Evolutionary conservation across 805 yeast genomes (phyloP).

Genomic region (Wickerhamiella australiensis): DNA sequence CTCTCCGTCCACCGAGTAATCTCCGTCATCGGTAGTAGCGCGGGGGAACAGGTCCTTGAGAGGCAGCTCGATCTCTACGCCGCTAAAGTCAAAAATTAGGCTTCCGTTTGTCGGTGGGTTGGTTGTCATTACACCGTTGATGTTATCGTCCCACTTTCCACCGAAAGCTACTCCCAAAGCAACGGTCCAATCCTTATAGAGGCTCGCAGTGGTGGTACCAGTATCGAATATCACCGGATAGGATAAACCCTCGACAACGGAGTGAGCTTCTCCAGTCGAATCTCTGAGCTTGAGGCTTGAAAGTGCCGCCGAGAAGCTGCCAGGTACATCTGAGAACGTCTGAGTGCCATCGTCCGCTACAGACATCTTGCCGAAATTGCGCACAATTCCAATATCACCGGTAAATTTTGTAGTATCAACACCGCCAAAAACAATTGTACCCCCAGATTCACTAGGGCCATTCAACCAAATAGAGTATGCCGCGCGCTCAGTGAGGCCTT

Average conservation of each 20-base stretch:
- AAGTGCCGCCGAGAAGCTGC: not conserved
- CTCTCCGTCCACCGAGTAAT: not conserved
- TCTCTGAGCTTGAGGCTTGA: not conserved
- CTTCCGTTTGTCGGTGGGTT: not conserved
- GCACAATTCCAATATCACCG: constrained; percentile 33
- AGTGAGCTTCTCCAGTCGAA: not conserved
- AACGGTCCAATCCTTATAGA: not conserved
- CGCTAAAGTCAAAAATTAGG: constrained; percentile 6
- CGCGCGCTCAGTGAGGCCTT: constrained; percentile 28
- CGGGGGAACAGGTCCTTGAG: not conserved
- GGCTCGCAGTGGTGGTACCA: not conserved
- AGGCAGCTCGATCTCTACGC: constrained; percentile 4
- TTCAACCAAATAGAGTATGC: constrained; percentile 33
- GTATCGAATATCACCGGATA: not conserved
- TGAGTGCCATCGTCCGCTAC: not conserved
- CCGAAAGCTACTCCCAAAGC: not conserved
- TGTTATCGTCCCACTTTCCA: not conserved
- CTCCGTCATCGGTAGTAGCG: not conserved
- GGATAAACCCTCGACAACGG: not conserved
- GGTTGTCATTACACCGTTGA: not conserved
- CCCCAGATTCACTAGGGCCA: constrained; percentile 19
- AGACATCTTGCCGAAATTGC: constrained; percentile 14
- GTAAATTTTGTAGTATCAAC: constrained; percentile 37
- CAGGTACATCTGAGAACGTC: not conserved
- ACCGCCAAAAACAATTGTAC: constrained; percentile 38